These are phyloP conservation scores for Leccinum griseonigrum DNA, from an alignment of 1,284 basidiomycete species.

Conservation along the genomic window DNA sequence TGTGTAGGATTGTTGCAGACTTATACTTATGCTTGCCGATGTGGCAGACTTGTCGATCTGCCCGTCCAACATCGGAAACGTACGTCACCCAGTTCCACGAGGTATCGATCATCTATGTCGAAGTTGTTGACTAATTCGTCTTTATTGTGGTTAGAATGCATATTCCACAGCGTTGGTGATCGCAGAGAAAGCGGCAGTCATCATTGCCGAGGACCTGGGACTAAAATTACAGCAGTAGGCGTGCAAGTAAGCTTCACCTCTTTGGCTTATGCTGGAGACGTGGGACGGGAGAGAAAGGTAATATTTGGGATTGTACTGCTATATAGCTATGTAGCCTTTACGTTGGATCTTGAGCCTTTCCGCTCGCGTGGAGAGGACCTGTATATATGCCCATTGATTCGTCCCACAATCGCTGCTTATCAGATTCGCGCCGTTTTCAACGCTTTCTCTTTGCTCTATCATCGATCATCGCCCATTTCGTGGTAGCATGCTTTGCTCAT, in stretches of 20 bases:
- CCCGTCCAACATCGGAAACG: background rate
- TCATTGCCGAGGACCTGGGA: background rate
- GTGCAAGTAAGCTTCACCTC: too few relatives aligned
- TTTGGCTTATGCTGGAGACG: too few relatives aligned
- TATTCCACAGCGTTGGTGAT: background rate
- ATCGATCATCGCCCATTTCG: background rate
- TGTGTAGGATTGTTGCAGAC: background rate
- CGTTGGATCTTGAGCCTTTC: background rate
- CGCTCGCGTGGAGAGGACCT: background rate
- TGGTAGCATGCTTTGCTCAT: background rate
- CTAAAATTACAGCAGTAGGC: background rate
- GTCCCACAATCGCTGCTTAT: background rate
- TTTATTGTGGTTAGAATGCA: background rate
- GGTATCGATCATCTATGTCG: background rate
- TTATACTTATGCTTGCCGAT: too few relatives aligned
- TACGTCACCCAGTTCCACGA: background rate
- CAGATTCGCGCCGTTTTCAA: background rate
- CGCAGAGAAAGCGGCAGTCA: background rate
- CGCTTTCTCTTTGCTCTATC: background rate
- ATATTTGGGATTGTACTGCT: too few relatives aligned
- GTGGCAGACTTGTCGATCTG: background rate
- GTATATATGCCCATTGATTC: background rate
- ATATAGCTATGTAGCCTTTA: too few relatives aligned
- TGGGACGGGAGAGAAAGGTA: too few relatives aligned
- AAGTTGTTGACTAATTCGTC: background rate